Evolutionary conservation across 169 alveolate genomes (phyloP).

Genomic region (Theileria parva): DNA sequence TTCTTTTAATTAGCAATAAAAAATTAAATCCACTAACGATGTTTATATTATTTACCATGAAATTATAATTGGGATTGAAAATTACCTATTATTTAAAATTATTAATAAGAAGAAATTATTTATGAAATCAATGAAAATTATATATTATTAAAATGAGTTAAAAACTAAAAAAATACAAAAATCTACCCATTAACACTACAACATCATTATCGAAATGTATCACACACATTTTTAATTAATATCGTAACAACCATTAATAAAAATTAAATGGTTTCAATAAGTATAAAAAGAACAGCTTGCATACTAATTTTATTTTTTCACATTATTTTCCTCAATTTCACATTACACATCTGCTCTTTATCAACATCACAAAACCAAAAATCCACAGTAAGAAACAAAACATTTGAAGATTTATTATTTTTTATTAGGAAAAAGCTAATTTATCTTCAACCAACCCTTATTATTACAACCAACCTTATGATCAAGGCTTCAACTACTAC

Average conservation of each 20-base stretch:
- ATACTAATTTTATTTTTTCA: neutral
- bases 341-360: neutral
- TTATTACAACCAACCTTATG: neutral
- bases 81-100: no score
- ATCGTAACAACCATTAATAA: neutral
- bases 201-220: neutral
- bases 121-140: neutral
- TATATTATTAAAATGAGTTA: neutral
- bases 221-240: slow-evolving; percentile 1
- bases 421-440: neutral
- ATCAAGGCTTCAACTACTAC: neutral
- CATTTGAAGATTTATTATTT: neutral
- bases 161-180: neutral
- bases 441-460: neutral
- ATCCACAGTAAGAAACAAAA: neutral
- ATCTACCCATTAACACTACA: neutral
- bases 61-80: no score
- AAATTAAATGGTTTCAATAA: slow-evolving; percentile 9
- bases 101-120: neutral
- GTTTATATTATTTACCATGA: no score
- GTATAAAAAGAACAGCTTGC: neutral
- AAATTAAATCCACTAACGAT: neutral
- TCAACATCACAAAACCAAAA: slow-evolving; percentile 3
- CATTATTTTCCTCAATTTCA: neutral
- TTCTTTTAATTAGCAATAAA: slow-evolving; percentile 22